A percentile compares a stretch with the other conserved stretches of the same genome.
These are phyloP conservation scores for Senecio squalidus DNA, from an alignment of 140 eudicot species.

Conservation along the genomic window DNA sequence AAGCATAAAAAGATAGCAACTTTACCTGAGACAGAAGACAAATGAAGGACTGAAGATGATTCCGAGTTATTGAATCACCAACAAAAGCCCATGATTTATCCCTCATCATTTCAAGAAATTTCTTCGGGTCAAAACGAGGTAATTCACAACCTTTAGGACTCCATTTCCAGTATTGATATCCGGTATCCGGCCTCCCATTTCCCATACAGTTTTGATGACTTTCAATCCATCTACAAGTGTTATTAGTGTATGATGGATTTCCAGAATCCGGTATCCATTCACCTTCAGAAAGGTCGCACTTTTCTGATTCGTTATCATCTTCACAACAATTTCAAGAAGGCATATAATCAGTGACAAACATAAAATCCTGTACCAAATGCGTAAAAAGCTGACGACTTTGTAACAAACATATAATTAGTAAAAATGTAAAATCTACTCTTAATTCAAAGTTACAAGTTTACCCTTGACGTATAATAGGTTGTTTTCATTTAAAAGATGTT, in stretches of 20 bases:
- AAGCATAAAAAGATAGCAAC: not conserved
- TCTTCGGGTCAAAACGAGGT: constrained; percentile 54
- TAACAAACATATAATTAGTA: too few relatives aligned
- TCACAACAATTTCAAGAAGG: not conserved
- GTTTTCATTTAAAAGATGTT: too few relatives aligned
- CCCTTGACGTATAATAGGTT: too few relatives aligned
- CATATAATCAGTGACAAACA: not conserved
- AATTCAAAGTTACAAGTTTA: too few relatives aligned
- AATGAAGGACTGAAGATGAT: constrained; percentile 85
- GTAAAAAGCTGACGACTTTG: too few relatives aligned
- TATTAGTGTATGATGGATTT: constrained; percentile 69
- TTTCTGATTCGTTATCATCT: constrained; percentile 46
- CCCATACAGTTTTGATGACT: constrained; percentile 80
- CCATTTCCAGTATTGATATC: constrained; percentile 86
- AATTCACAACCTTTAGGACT: constrained; percentile 71
- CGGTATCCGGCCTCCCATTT: constrained; percentile 85
- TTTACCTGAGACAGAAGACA: constrained; percentile 82
- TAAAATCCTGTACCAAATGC: not conserved
- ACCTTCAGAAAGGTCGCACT: constrained; percentile 63
- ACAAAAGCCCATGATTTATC: constrained; percentile 85
- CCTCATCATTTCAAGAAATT: constrained; percentile 79
- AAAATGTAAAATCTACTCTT: too few relatives aligned
- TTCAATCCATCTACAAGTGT: constrained; percentile 70
- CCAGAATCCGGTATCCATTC: constrained; percentile 64
- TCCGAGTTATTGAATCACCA: constrained; percentile 91